Evolutionary conservation across 2,329 filamentous ascomycete species (phyloP).

Genomic region (Colletotrichum sp.): DNA sequence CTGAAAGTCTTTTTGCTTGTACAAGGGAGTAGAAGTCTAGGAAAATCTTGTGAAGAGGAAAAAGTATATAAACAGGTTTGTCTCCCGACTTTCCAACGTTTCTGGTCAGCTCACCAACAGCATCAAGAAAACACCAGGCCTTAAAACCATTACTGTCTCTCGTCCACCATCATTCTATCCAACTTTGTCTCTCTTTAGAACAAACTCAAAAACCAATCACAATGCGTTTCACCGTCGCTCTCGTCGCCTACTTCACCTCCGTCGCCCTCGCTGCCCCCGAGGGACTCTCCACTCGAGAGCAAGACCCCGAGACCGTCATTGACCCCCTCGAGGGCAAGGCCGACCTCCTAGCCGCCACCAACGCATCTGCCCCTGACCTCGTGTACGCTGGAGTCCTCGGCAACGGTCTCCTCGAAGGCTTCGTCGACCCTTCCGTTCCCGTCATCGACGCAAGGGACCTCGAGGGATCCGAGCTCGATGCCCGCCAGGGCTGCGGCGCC

Average conservation of each 20-base stretch:
- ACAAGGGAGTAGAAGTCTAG: rapidly evolving
- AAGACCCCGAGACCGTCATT: neutral
- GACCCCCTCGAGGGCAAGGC: neutral
- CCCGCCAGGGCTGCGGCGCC: rapidly evolving
- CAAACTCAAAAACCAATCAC: neutral
- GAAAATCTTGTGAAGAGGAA: neutral
- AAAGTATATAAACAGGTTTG: neutral
- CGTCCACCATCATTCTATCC: neutral
- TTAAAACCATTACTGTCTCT: neutral
- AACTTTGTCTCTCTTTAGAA: neutral
- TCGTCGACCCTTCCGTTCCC: neutral
- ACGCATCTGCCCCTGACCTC: neutral
- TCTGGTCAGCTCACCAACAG: neutral
- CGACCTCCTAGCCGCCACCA: neutral
- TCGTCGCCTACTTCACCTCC: neutral
- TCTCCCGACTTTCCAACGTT: neutral
- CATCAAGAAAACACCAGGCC: neutral
- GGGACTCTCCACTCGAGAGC: neutral
- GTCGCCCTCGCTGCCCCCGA: neutral
- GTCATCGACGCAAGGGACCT: neutral
- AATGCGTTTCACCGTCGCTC: neutral
- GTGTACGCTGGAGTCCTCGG: neutral
- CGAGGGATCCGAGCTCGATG: rapidly evolving
- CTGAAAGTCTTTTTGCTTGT: neutral
- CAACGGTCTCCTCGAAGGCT: neutral